Base-by-base conservation (phyloP, 352 stramenopile genomes). In the Globisporangium uncinulatum region DNA sequence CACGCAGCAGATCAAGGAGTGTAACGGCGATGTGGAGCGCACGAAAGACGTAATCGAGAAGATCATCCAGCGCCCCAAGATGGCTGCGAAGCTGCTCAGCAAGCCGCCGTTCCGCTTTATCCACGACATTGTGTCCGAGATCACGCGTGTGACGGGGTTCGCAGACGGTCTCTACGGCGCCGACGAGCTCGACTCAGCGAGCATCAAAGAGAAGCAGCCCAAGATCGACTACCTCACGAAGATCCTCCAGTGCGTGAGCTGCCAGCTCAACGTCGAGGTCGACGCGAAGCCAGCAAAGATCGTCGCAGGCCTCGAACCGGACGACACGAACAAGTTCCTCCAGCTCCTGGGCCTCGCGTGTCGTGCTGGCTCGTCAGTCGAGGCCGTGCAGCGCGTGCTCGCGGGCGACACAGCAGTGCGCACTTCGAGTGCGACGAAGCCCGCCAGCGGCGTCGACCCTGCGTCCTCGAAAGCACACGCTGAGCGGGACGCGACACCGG, bases 321-420 rank as follows among this genome's bases (percentile, higher is more conserved):
- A 98, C 50, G 91, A 92, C 49, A 99, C 95, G 19, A 97, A 97
- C 71, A 91, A 89, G 58, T 89, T 98, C 39, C 63, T 98, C 24
- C 94, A 98, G 67, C 58, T 98, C 6, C 63, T 98, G 46, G 77
- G 71, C 14, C 65, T 98, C 21, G 82, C 92, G 2, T 92, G 78
- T 59, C 74, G 72, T 53, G 64, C 66, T 11, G 85, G 81, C 1
- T 86, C 76, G 57, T 93, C 83, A 1, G 63, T 59, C 1, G 81
- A 84, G 15, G 74, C 83, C 1, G 85, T 95, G 13, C 71, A 83
- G 59, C 78, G 78, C n/a, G 83, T 94, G 6, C 62, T 93, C 14
- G 63, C 75, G 1, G 71, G 81, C 2, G 79, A 88, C 36, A 85
- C 66, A 0, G 69, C 67, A 2, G 24, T 86, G 20, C 76, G 74